Conservation (phyloP, 352 stramenopile species). For the Globisporangium barbulae region DNA sequence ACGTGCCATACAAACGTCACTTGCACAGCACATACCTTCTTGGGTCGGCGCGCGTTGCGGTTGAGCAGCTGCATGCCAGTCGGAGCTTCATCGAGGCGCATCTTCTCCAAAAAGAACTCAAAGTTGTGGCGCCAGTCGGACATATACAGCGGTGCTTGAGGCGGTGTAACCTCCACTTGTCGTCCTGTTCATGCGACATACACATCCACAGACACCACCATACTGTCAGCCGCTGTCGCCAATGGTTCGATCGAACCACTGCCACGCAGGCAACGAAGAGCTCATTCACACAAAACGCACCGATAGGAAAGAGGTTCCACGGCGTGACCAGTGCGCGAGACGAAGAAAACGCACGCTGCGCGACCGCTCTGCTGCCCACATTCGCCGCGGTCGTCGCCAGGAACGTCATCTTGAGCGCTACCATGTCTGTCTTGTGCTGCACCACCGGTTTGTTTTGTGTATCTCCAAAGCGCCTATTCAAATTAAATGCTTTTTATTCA, state of each 20-base stretch:
- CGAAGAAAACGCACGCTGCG: slow-evolving; percentile 23
- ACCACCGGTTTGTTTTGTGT: slow-evolving; percentile 15
- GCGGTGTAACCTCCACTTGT: slow-evolving; percentile 3
- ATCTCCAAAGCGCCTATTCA: too few species aligned
- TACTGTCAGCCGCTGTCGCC: background rate
- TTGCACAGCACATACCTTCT: slow-evolving; percentile 30
- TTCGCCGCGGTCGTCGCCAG: slow-evolving; percentile 12
- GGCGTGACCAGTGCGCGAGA: slow-evolving; percentile 9
- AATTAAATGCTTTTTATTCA: too few species aligned
- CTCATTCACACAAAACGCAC: slow-evolving; percentile 19
- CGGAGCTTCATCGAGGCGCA: slow-evolving; percentile 32
- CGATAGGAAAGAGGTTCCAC: slow-evolving; percentile 48
- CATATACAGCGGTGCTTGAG: slow-evolving; percentile 39
- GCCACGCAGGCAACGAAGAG: background rate
- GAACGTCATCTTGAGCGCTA: slow-evolving; percentile 16
- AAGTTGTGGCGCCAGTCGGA: slow-evolving; percentile 55
- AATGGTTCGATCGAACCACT: background rate
- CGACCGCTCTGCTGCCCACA: background rate
- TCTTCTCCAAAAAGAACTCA: slow-evolving; percentile 54
- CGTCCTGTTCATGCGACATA: slow-evolving; percentile 13
- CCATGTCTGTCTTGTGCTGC: slow-evolving; percentile 5
- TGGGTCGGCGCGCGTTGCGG: slow-evolving; percentile 35
- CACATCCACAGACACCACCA: background rate
- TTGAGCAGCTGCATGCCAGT: slow-evolving; percentile 48
- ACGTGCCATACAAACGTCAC: background rate